Base-by-base conservation (phyloP, 78 protist species). In the Chrysochromulina parva region DNA sequence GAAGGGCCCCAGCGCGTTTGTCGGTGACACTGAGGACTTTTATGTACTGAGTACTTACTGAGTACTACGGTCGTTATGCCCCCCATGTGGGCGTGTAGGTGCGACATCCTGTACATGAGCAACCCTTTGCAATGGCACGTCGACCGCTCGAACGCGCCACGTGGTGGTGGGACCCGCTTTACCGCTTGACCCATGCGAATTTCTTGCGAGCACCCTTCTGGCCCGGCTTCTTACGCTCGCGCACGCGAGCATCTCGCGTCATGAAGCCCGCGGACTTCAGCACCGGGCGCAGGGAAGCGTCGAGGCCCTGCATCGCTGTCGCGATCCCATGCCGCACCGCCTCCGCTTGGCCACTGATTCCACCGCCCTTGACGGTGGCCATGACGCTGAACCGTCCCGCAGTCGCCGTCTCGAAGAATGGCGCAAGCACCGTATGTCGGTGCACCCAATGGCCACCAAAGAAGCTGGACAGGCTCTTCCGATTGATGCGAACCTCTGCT, bases 151-250 rank as follows among this genome's bases (percentile, higher is more conserved):
- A 38, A 38, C 38, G 38, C 38, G 38, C 38, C 38, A 38, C 38
- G 38, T 38, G 38, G 38, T 38, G 38, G 38, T 38, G 38, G 38
- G 38, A 38, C 19, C 76, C 76, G 76, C 48, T 48, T 94, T 85
- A 94, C 54, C 96, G 89, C 86, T 92, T 94, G 66, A 94, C 96
- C 96, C 93, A 94, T 85, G 90, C 93, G 92, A 90, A 92, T 65
- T 80, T 90, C 94, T 94, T 94, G 73, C 96, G 91, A 16, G 96
- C 94, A 26, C 92, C 92, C 58, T 84, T 53, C 80, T 90, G 93
- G 81, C 96, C 96, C 24, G 93, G 94, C 87, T 92, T 94, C 96
- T 94, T 94, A 85, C 96, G 90, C 87, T 94, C 96, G 22, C 93
- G 94, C n/a, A 58, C 52, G 53, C 96, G 91, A n/a, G 69, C 53